Conservation (phyloP, 768 basidiomycete genomes). For the Piloderma croceum region DNA sequence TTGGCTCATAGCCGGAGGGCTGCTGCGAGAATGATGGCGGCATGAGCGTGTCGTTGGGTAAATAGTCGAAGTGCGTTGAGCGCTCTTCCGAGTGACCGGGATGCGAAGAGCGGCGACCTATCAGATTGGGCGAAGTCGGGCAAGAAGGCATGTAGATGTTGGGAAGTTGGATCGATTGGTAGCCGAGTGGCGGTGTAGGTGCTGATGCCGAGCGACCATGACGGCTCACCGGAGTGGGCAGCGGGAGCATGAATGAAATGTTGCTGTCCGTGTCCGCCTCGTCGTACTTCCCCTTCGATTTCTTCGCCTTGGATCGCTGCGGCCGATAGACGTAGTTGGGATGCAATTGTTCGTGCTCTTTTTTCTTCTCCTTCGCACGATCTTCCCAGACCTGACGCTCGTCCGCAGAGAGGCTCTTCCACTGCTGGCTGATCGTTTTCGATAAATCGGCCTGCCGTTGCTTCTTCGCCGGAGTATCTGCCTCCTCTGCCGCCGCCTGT, state of each 20-base stretch:
- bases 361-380: conserved; percentile 37
- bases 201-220: conserved; percentile 46
- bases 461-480: conserved; percentile 27
- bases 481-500: conserved; percentile 25
- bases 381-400: conserved; percentile 36
- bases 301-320: conserved; percentile 20
- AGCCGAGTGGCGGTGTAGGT: conserved; percentile 45
- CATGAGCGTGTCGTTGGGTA: conserved; percentile 40
- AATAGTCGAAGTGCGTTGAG: conserved; percentile 50
- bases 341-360: conserved; percentile 32
- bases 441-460: conserved; percentile 40
- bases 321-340: conserved; percentile 38
- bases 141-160: conserved; percentile 51
- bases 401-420: conserved; percentile 32
- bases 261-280: conserved; percentile 9
- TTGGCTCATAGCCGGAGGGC: not conserved
- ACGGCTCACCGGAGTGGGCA: conserved; percentile 34
- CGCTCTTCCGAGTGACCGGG: conserved; percentile 41
- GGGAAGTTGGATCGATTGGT: conserved; percentile 41
- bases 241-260: not conserved
- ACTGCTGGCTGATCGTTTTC: conserved; percentile 39
- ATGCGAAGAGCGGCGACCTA: conserved; percentile 50
- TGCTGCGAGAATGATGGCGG: conserved; percentile 35
- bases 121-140: conserved; percentile 53
- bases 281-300: conserved; percentile 27